Evolutionary conservation across 306 rosid genomes (phyloP), one percentile per base, ranked within the genome.

Genomic region (Albizia julibrissin): DNA sequence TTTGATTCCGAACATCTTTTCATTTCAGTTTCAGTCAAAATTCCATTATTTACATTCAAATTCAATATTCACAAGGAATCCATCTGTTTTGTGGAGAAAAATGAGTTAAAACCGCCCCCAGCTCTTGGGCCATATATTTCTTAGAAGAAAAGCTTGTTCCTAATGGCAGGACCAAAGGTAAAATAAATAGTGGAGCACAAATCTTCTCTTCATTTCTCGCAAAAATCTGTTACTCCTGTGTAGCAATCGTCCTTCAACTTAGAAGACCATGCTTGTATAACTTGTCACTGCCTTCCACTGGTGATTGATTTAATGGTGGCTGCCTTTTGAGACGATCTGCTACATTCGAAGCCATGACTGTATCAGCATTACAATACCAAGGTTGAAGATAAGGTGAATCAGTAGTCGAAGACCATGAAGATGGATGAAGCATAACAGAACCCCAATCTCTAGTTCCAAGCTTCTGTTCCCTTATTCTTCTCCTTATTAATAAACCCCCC

Each of bases 361-460:
- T 74, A 52, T 79, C 81, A 14, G 89, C 91, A 81, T 91, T 88
- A 91, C 92, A 85, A 76, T 89, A 84, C 99, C 98, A 93, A 67
- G 99, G 99, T 86, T 91, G 86, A 83, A 93, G 81, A 87, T 89
- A 72, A 43, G 93, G 90, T 19, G 93, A 93, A 69, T 85, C 87
- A 74, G 67, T 67, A 5, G 86, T 70, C 8, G 91, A 80, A 5
- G 85, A 69, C 75, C 79, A 69, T 8, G 84, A 84, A 78, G 87
- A 89, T 85, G 98, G 94, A 87, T 95, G 80, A 50, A 91, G 91
- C 68, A 83, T 85, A 72, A 92, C 93, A 37, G 99, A 95, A 73
- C 98, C 95, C 94, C 94, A 93, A 65, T 91, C 98, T 79, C 92
- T 88, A 10, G 80, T 86, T 37, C 97, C 98, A 65, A 82, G 37